phyloP scores from a whole-genome alignment of 768 basidiomycete species.

The Rhodotorula kratochvilovae region DNA sequence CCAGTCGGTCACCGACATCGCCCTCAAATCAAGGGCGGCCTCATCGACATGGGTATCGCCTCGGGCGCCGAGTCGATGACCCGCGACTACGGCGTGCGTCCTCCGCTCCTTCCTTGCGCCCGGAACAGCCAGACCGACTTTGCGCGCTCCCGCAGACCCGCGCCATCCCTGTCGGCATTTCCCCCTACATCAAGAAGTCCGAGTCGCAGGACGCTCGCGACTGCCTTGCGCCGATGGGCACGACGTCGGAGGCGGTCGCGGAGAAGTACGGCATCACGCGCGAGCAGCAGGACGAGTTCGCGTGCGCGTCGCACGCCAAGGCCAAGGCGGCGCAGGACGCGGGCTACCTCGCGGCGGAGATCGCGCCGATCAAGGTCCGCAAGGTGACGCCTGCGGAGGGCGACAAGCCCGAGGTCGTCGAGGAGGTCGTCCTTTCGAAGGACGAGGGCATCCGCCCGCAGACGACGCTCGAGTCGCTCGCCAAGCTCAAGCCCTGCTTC shows the following conservation, averaged over 20 bases:
- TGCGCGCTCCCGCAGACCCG: conserved; percentile 14
- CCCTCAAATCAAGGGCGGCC: conserved; percentile 48
- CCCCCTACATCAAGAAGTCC: conserved; percentile 42
- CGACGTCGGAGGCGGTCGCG: conserved; percentile 52
- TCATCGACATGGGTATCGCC: conserved; percentile 51
- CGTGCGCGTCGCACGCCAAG: conserved; percentile 75
- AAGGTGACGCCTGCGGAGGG: conserved; percentile 47
- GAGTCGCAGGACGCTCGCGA: conserved; percentile 49
- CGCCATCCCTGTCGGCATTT: conserved; percentile 38
- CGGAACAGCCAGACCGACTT: neutral
- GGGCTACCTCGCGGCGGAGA: conserved; percentile 76
- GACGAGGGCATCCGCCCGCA: conserved; percentile 52
- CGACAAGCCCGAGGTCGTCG: conserved; percentile 37
- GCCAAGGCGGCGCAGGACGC: conserved; percentile 76
- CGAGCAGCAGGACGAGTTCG: conserved; percentile 56
- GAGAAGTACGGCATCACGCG: conserved; percentile 49
- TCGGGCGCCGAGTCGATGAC: conserved; percentile 52
- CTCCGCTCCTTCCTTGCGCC: no score
- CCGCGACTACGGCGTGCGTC: conserved; percentile 47
- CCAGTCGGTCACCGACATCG: conserved; percentile 48
- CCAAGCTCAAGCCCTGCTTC: conserved; percentile 52
- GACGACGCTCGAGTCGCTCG: conserved; percentile 50
- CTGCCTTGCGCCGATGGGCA: conserved; percentile 51
- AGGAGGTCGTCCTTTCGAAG: conserved; percentile 48
- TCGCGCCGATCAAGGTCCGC: conserved; percentile 61